Conservation (phyloP, 192 early-diverging fungal species). For the Chytriomyces confervae region DNA sequence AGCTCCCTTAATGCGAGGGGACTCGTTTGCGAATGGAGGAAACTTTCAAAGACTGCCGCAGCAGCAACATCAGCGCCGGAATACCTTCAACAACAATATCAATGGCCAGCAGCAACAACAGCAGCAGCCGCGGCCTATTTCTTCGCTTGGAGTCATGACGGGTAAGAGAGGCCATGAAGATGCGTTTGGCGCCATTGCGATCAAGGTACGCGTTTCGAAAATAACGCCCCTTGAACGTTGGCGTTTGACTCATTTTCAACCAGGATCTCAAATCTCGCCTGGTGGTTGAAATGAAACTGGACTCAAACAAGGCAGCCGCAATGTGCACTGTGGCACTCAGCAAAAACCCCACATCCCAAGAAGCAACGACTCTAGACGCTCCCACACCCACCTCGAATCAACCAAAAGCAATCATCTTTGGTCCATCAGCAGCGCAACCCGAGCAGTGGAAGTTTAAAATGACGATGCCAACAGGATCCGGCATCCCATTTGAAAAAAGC, state of each 20-base stretch:
- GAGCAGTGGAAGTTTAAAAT: constrained; percentile 25
- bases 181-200: background rate
- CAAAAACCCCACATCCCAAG: background rate
- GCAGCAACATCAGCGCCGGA: background rate
- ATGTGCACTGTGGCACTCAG: constrained; percentile 1
- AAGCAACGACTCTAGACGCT: background rate
- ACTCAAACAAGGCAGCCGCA: background rate
- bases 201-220: background rate
- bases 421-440: constrained; percentile 32
- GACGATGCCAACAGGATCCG: background rate
- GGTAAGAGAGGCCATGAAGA: background rate
- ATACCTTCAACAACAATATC: too few species aligned
- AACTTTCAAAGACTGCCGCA: too few species aligned
- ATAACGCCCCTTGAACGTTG: background rate
- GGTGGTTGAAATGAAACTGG: background rate
- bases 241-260: constrained; percentile 26
- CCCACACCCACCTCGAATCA: constrained; percentile 39
- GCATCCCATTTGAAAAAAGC: background rate
- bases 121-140: background rate
- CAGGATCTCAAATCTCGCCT: constrained; percentile 4
- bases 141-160: background rate
- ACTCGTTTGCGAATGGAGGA: background rate
- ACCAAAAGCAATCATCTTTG: constrained; percentile 7
- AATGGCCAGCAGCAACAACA: background rate
- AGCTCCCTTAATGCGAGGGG: background rate